Evolutionary conservation across 164 flowering plant species (phyloP).

Genomic region (Chimonanthus praecox): DNA sequence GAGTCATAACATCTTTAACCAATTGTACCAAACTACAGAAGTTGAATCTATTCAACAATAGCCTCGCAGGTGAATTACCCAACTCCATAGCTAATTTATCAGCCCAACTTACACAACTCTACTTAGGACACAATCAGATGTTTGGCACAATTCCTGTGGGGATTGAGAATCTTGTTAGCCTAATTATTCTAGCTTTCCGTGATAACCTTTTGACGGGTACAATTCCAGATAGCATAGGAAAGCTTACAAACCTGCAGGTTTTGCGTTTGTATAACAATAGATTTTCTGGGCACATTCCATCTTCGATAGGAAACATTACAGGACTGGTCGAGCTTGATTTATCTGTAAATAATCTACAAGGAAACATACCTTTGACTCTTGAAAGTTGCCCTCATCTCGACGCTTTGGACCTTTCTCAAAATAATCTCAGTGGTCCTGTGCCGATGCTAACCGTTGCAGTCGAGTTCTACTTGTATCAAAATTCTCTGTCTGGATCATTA

Average conservation of each 20-base stretch:
- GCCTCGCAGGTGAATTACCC: neutral
- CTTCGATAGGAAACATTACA: neutral
- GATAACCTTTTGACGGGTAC: neutral
- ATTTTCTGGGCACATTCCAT: neutral
- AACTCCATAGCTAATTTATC: neutral
- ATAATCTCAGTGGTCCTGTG: neutral
- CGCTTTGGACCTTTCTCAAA: neutral
- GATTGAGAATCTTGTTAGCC: neutral
- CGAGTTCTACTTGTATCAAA: conserved; percentile 20
- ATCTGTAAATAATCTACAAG: neutral
- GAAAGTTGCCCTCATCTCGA: neutral
- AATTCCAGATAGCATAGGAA: conserved; percentile 2
- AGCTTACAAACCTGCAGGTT: neutral
- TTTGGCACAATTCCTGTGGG: neutral
- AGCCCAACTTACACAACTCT: neutral
- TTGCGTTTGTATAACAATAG: neutral
- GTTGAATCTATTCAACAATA: neutral
- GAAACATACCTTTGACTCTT: conserved; percentile 3
- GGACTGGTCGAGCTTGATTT: neutral
- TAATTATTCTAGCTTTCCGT: neutral
- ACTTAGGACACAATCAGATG: neutral
- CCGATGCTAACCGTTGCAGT: conserved; percentile 30
- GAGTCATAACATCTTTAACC: conserved; percentile 4
- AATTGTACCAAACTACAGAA: neutral
- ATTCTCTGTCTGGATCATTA: conserved; percentile 33